Base-by-base conservation (phyloP, 75 land plant genomes). In the Isoetes taiwanensis region DNA sequence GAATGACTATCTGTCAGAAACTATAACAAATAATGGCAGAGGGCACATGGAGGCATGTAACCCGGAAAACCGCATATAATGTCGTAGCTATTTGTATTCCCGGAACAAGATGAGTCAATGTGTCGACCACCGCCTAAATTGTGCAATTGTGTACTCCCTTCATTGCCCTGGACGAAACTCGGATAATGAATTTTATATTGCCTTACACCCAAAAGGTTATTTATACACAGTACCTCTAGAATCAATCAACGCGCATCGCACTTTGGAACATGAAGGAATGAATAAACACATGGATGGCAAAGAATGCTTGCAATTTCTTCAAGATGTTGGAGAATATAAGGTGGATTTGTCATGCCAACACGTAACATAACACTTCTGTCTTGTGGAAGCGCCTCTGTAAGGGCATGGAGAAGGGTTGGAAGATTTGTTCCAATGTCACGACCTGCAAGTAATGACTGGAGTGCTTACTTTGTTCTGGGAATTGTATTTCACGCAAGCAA, bases 281-380 rank as follows among this genome's bases (percentile, higher is more conserved):
- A 76, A 66, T 83, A 91, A 19, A 91, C 94, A 59, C 88, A 80
- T 33, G 88, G 94, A 33, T 86, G 94, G 17, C 71, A 34, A 56
- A 91, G 35, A 48, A 83, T 75, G 2, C 72, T 59, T 26, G 97
- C 97, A 28, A 91, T 91, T 32, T 84, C 94, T 74, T 86, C 77
- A 57, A 91, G 71, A 61, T 91, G 85, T 68, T 91, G 84, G 41
- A 91, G 72, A 54, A 91, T 91, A 37, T 65, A 86, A 40, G 97
- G 97, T 43, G 97, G 97, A 68, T 91, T 91, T 28, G 97, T 91
- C 97, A 91, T 91, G 57, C 97, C 97, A 63, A 91, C 80, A 8
- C 97, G 87, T 46, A 91, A 77, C 97, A 91, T 91, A 25, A 79
- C 78, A 54, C 85, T 80, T 41, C 75, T 70, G 68, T 91, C 87